Percentiles rank a stretch among this genome's conserved stretches.
Evolutionary conservation across 177 flowering plant species (phyloP).

Genomic region (Telopea speciosissima): DNA sequence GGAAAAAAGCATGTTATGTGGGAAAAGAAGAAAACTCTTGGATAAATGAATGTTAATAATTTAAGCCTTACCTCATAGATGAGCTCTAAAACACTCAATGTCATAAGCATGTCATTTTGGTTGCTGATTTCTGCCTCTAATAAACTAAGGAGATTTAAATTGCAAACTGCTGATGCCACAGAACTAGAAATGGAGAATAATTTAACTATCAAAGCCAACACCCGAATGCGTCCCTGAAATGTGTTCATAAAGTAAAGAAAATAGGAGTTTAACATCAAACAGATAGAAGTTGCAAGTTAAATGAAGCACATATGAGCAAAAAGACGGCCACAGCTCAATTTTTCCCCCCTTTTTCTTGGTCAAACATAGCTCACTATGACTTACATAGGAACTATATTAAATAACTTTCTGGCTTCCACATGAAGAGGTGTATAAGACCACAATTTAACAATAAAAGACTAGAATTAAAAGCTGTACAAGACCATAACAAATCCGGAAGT

Average conservation of each 20-base stretch:
- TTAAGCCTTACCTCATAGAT: constrained; percentile 57
- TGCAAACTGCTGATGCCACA: constrained; percentile 56
- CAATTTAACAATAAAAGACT: too few relatives aligned
- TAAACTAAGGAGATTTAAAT: constrained; percentile 52
- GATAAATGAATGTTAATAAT: not conserved
- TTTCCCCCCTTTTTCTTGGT: too few relatives aligned
- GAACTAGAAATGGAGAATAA: constrained; percentile 69
- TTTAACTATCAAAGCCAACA: constrained; percentile 76
- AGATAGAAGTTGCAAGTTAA: not conserved
- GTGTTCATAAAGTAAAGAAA: not conserved
- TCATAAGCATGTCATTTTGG: constrained; percentile 54
- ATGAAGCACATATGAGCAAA: not conserved
- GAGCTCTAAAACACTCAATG: constrained; percentile 73
- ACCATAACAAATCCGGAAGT: too few relatives aligned
- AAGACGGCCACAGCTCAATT: not conserved
- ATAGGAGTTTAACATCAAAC: not conserved
- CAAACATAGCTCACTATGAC: not conserved
- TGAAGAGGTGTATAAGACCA: too few relatives aligned
- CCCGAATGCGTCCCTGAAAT: constrained; percentile 75
- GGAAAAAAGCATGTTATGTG: not conserved
- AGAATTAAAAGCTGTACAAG: too few relatives aligned
- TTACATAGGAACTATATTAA: not conserved
- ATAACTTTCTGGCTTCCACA: too few relatives aligned
- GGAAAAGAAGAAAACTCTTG: not conserved
- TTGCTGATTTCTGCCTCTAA: constrained; percentile 64